Percentiles rank a stretch among this genome's conserved stretches.
These are phyloP conservation scores for Ceratocystis eucalypticola DNA, from an alignment of 2,329 filamentous ascomycete genomes.

Conservation along the genomic window DNA sequence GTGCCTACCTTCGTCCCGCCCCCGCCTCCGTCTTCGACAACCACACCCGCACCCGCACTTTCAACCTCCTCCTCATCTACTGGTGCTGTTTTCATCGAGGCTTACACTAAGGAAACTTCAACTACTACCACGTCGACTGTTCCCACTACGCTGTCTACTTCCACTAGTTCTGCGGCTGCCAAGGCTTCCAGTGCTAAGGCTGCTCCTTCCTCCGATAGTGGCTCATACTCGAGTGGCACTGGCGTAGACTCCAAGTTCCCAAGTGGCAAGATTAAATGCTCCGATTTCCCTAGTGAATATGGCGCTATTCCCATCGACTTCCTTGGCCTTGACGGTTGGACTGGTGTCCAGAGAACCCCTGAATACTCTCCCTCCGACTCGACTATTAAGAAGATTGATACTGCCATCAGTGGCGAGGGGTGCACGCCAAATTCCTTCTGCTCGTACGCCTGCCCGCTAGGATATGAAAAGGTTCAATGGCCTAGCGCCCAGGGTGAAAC, in stretches of 20 bases:
- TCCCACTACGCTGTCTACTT: background rate
- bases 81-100: slow-evolving; percentile 20
- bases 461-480: slow-evolving; percentile 90
- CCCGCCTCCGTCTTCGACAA: slow-evolving; percentile 28
- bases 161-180: background rate
- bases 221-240: slow-evolving; percentile 25
- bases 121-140: background rate
- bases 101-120: slow-evolving; percentile 21
- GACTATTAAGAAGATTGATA: slow-evolving; percentile 52
- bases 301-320: slow-evolving; percentile 61
- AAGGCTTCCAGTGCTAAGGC: background rate
- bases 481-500: slow-evolving; percentile 61
- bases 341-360: slow-evolving; percentile 56
- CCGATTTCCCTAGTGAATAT: slow-evolving; percentile 62
- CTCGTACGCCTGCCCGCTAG: slow-evolving; percentile 84
- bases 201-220: background rate
- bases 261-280: slow-evolving; percentile 57
- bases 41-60: slow-evolving; percentile 28
- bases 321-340: slow-evolving; percentile 61
- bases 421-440: slow-evolving; percentile 60
- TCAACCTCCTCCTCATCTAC: slow-evolving; percentile 24
- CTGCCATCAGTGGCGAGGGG: slow-evolving; percentile 41
- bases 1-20: slow-evolving; percentile 30
- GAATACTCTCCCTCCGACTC: slow-evolving; percentile 36
- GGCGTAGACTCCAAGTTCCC: slow-evolving; percentile 60